phyloP scores from a whole-genome alignment of 495 filamentous ascomycete species.

The Penicillium pancosmium region DNA sequence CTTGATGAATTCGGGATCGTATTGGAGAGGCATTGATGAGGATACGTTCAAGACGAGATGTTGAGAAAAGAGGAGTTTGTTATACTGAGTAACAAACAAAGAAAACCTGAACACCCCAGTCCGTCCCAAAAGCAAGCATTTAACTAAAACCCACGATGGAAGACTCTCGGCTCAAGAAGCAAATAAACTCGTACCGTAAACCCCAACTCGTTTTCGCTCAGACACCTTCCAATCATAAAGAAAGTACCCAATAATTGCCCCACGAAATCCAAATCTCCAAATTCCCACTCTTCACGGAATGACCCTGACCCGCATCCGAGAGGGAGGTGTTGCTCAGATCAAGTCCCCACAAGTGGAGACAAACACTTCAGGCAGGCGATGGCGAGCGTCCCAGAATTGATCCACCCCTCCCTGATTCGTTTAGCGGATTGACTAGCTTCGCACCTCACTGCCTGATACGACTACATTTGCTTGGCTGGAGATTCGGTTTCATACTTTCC shows the following conservation, averaged over 20 bases:
- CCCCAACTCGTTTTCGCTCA: background rate
- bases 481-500: background rate
- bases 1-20: conserved; percentile 16
- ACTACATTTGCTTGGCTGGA: background rate
- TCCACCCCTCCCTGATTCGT: conserved; percentile 1
- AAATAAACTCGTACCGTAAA: too few species aligned
- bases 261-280: background rate
- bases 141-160: too few species aligned
- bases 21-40: conserved; percentile 16
- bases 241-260: background rate
- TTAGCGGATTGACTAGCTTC: conserved; percentile 2
- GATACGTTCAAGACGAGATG: background rate
- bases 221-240: background rate
- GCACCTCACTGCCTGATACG: conserved; percentile 1
- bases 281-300: background rate
- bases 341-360: conserved; percentile 11
- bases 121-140: too few species aligned
- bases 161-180: too few species aligned
- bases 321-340: background rate
- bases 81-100: too few species aligned
- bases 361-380: conserved; percentile 8
- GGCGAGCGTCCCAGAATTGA: conserved; percentile 7
- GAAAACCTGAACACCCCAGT: too few species aligned
- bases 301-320: conserved; percentile 1
- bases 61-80: background rate